A percentile compares a stretch with the other conserved stretches of the same genome.
Conservation (phyloP, 177 flowering plant species). For the Tripterygium wilfordii region DNA sequence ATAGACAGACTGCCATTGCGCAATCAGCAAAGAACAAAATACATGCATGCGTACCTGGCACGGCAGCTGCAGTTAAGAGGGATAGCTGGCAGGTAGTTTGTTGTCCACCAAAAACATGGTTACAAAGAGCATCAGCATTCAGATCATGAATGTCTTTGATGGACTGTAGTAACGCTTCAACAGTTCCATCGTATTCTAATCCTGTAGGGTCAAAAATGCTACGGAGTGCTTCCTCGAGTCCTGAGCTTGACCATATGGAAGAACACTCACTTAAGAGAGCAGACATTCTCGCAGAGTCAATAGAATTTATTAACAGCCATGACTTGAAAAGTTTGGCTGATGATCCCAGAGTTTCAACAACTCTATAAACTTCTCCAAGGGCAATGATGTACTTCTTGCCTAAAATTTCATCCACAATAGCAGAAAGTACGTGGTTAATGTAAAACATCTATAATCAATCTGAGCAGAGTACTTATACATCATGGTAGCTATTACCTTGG, state of each 20-base stretch:
- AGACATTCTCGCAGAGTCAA: constrained; percentile 18
- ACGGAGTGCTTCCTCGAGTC: constrained; percentile 61
- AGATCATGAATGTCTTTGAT: constrained; percentile 40
- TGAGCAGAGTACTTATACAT: neutral
- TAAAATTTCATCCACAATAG: no score
- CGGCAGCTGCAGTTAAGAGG: constrained; percentile 25
- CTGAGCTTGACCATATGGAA: constrained; percentile 57
- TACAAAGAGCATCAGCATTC: constrained; percentile 34
- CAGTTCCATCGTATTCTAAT: constrained; percentile 20
- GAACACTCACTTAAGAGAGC: constrained; percentile 49
- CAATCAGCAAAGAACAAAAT: neutral
- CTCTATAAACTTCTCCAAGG: constrained; percentile 76
- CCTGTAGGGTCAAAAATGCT: constrained; percentile 21
- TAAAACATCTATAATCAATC: neutral
- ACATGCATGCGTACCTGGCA: constrained; percentile 50
- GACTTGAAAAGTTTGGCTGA: constrained; percentile 60
- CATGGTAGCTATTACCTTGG: constrained; percentile 37
- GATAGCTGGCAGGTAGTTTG: constrained; percentile 52
- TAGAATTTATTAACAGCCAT: constrained; percentile 46
- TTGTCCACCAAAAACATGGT: constrained; percentile 21
- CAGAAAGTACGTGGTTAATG: no score
- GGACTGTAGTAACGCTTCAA: constrained; percentile 38
- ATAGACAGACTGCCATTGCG: no score
- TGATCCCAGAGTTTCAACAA: constrained; percentile 42
- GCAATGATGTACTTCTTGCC: constrained; percentile 55